Base-by-base conservation (phyloP, 2,329 filamentous ascomycete genomes). In the Diaporthe sp. region DNA sequence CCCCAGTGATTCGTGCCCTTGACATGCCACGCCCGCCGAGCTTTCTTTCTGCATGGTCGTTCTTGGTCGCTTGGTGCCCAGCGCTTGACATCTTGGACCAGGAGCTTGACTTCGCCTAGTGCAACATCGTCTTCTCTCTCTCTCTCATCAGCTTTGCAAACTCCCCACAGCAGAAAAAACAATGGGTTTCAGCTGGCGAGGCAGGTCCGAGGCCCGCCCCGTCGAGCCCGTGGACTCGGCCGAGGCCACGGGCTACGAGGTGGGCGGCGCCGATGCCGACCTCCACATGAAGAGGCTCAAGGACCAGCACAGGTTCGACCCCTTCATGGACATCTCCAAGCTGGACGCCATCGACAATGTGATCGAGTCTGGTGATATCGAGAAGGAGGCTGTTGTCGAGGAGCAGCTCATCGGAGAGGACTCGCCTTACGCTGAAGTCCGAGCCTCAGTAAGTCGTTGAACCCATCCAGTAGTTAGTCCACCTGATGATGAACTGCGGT, bases 351-450 rank as follows among this genome's bases (percentile, higher is more conserved):
- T 70, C 49, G 65, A 70, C 9, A 55, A 70, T 55, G 65, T 70
- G 4, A 55, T 70, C 17, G 49, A 70, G 65, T 55, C 49, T 22
- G 65, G 65, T 19, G 65, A 70, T 8, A 34, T 70, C 6, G 65
- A 70, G 49, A 70, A 70, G 65, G 70, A 72, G 53, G 57, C 70
- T 19, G 70, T 62, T 9, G 65, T 70, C 17, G 65, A 70, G 49
- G 65, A 70, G 65, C 65, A 70, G n/a, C 65, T 76, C 13, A 70
- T 75, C 17, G 58, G 73, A n/a, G 68, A 75, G 37, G 71, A 68
- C 42, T 75, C 73, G 0, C 75, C 75, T 1, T 76, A 72, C 79
- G 85, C 88, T 17, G 89, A 91, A 79, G 84, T 86, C 37, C 85
- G 87, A 34, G 84, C 85, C 5, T 85, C 86, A 2, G 86, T 88